A percentile compares a stretch with the other conserved stretches of the same genome.
Conservation (phyloP, 129 eudicot genomes). For the Heracleum sosnowskyi region DNA sequence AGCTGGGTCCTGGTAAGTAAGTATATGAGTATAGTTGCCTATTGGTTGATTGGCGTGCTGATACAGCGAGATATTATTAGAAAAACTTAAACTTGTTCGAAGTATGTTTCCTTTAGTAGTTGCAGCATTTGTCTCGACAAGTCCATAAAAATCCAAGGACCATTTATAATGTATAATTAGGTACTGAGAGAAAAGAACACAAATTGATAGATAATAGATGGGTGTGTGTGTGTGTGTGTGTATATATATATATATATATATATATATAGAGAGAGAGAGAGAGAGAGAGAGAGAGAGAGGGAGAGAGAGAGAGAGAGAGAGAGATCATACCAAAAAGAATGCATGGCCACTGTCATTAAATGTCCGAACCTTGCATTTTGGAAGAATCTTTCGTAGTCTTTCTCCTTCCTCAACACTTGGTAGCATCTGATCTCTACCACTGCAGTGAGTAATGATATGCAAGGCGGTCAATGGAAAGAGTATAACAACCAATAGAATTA, state of each 20-base stretch:
- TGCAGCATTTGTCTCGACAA: background rate
- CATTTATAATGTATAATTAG: no score
- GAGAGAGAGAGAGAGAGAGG: no score
- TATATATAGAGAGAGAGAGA: no score
- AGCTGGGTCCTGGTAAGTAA: no score
- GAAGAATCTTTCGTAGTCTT: conserved; percentile 43
- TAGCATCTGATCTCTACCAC: conserved; percentile 65
- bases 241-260: no score
- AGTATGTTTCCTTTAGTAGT: background rate
- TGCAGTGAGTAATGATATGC: conserved; percentile 13
- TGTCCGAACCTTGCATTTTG: conserved; percentile 49
- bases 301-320: conserved; percentile 13
- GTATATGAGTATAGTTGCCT: background rate
- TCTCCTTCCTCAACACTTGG: conserved; percentile 73
- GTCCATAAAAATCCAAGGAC: no score
- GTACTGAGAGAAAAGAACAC: background rate
- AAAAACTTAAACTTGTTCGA: background rate
- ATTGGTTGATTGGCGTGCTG: background rate
- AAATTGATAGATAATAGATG: background rate
- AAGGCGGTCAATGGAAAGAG: conserved; percentile 2
- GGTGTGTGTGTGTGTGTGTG: no score
- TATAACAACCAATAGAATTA: background rate
- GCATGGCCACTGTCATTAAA: conserved; percentile 45
- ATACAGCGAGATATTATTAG: background rate
- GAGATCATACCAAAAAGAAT: conserved; percentile 52